phyloP scores from a whole-genome alignment of 129 eudicot species.

The Centrapalus pauciflorus region DNA sequence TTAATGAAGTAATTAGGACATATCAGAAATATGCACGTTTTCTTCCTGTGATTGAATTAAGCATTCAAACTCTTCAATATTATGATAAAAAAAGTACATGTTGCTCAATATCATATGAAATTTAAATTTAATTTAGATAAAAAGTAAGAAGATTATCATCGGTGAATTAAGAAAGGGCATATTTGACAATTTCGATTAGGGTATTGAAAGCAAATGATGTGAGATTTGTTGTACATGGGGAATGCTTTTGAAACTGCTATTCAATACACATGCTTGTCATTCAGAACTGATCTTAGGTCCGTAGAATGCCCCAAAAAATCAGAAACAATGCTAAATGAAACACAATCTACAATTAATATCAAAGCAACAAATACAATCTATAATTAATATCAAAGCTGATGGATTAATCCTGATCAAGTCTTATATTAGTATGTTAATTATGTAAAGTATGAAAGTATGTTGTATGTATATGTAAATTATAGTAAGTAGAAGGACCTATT shows the following conservation, averaged over 20 bases:
- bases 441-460: no score
- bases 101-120: neutral
- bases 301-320: neutral
- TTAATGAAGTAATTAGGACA: no score
- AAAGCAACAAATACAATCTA: neutral
- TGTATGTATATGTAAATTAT: no score
- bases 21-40: no score
- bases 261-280: slow-evolving; percentile 58
- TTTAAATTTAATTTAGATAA: neutral
- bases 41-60: no score
- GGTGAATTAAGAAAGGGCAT: slow-evolving; percentile 10
- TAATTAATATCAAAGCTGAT: no score
- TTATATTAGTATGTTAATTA: no score
- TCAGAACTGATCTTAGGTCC: slow-evolving; percentile 75
- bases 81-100: neutral
- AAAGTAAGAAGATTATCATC: neutral
- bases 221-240: slow-evolving; percentile 89
- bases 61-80: no score
- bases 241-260: slow-evolving; percentile 80
- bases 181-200: slow-evolving; percentile 87
- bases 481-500: no score
- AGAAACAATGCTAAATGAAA: neutral
- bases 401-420: no score
- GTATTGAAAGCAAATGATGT: slow-evolving; percentile 60
- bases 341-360: neutral